These are phyloP conservation scores for Monilinia polystroma DNA, from an alignment of 2,329 filamentous ascomycete species.

Conservation along the genomic window DNA sequence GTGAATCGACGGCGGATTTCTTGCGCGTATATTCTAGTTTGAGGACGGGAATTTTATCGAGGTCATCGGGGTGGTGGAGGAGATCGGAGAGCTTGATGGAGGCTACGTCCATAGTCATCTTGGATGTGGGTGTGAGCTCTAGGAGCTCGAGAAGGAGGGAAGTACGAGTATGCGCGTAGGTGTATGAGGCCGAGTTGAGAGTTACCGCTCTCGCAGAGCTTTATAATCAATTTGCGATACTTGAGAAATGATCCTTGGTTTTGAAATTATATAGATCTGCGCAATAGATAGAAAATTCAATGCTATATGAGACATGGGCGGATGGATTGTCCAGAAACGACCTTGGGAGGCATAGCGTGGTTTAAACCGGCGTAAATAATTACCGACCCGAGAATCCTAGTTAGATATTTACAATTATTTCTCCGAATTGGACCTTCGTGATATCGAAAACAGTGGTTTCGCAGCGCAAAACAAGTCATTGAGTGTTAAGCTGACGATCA, in stretches of 20 bases:
- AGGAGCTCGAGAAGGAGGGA: neutral
- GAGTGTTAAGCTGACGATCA: neutral
- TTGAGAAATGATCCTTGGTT: neutral
- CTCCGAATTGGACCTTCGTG: conserved; percentile 3
- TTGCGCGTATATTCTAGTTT: conserved; percentile 93
- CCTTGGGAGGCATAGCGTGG: conserved; percentile 6
- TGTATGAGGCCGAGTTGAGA: neutral
- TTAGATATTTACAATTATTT: conserved; percentile 18
- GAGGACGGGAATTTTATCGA: conserved; percentile 89
- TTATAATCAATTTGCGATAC: neutral
- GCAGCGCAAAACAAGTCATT: conserved; percentile 8
- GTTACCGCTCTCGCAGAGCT: conserved; percentile 10
- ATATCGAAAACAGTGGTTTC: neutral
- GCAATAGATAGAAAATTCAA: conserved; percentile 1
- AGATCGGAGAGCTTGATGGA: conserved; percentile 77
- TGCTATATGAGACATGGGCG: neutral
- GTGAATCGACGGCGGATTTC: conserved; percentile 85
- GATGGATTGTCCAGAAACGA: conserved; percentile 7
- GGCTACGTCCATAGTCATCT: conserved; percentile 40
- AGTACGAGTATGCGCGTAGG: neutral
- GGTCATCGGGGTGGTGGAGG: conserved; percentile 90
- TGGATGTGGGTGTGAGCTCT: conserved; percentile 13
- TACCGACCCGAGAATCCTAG: conserved; percentile 20
- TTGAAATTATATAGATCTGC: neutral
- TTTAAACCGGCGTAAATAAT: conserved; percentile 11